Evolutionary conservation across 345 rosid genomes (phyloP), one percentile per base, ranked within the genome.

Genomic region (Bretschneidera sinensis): DNA sequence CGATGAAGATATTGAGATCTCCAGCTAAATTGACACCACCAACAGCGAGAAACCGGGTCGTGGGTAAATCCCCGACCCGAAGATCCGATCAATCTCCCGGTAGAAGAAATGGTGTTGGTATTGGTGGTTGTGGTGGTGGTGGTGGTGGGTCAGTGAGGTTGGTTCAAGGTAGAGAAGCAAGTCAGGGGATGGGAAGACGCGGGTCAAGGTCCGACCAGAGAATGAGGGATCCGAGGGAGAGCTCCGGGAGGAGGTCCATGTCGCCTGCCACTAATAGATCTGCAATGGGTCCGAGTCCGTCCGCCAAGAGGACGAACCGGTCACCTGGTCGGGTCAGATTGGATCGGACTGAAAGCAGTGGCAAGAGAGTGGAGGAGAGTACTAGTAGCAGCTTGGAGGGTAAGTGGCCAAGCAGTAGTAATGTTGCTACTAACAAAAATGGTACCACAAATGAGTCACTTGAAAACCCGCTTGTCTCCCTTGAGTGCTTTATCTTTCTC

Each of bases 401-500:
- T 5, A 59, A 55, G 59, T 24, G 68, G 71, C 59, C 65, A 33
- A 49, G 55, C 14, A n/a, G n/a, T n/a, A 35, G 51, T 50, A 22
- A 59, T n/a, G 34, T 17, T 47, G 17, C 47, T 15, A 33, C 51
- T 34, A 48, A 20, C 15, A 52, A 63, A 47, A 53, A 28, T 55
- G 52, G 43, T 50, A 63, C 64, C 56, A 28, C 75, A 33, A 76
- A 74, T 17, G 92, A 86, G 67, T 77, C 87, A 18, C 74, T 88
- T 18, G 92, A 92, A 63, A 88, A 89, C 69, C 96, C 95, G 35
- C 89, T 75, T 17, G 96, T 92, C 14, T 86, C 96, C 2, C 63
- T 92, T 55, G 98, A 89, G 78, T 89, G 98, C 66, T 92, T 89
- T 75, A 89, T 92, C 62, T 92, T 92, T 56, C 87, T 92, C 43